phyloP scores from a whole-genome alignment of 352 stramenopile genomes.

The Phytophthora palmivora region DNA sequence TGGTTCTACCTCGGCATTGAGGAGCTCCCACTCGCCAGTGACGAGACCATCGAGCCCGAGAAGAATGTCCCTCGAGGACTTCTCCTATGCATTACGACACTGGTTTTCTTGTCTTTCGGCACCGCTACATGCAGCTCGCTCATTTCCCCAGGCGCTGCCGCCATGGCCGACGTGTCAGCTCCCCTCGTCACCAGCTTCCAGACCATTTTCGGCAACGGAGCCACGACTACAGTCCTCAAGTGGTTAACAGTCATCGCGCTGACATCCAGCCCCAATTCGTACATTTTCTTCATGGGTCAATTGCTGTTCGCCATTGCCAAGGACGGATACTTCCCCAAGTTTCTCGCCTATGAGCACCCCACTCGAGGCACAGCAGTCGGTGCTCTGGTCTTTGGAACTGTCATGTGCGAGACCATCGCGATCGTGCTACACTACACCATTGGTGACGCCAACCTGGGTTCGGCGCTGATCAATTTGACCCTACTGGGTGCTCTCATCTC shows the following conservation, averaged over 20 bases:
- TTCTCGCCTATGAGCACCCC: constrained; percentile 57
- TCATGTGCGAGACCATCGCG: constrained; percentile 47
- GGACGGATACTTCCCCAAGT: constrained; percentile 64
- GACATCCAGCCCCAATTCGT: constrained; percentile 74
- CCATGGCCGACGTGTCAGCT: constrained; percentile 44
- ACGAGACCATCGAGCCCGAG: constrained; percentile 78
- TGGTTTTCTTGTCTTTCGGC: constrained; percentile 66
- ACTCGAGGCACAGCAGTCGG: constrained; percentile 43
- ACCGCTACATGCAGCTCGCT: constrained; percentile 74
- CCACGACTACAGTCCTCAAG: constrained; percentile 58
- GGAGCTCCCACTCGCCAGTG: constrained; percentile 73
- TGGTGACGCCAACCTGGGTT: constrained; percentile 59
- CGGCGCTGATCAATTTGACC: constrained; percentile 48
- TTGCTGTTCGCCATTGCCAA: constrained; percentile 71
- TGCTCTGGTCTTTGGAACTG: constrained; percentile 50
- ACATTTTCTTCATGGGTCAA: constrained; percentile 78
- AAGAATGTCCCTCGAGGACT: constrained; percentile 74
- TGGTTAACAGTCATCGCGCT: constrained; percentile 71
- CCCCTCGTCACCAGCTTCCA: constrained; percentile 48
- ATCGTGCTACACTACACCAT: constrained; percentile 70
- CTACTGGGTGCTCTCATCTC: constrained; percentile 63
- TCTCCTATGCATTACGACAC: constrained; percentile 59
- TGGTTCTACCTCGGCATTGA: constrained; percentile 55
- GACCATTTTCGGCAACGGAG: constrained; percentile 68
- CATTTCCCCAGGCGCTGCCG: constrained; percentile 55